Evolutionary conservation across 2,329 filamentous ascomycete genomes (phyloP).

Genomic region (Penicillium glabrum): DNA sequence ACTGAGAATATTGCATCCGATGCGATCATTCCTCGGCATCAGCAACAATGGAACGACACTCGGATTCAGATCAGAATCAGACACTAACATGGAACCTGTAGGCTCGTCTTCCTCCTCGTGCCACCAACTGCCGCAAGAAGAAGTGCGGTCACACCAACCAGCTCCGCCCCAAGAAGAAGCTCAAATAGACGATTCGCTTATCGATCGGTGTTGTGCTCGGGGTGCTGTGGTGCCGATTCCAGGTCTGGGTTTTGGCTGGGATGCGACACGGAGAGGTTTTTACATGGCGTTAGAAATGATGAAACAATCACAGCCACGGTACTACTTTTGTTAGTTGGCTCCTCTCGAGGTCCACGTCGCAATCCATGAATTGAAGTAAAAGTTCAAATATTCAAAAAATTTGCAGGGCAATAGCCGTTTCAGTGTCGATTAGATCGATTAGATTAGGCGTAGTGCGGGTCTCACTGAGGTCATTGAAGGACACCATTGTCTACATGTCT

Average conservation of each 20-base stretch:
- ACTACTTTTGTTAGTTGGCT: constrained; percentile 37
- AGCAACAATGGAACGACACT: background rate
- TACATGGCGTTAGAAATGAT: constrained; percentile 42
- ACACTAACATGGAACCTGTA: constrained; percentile 25
- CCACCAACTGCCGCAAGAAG: constrained; percentile 99
- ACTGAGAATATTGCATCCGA: background rate
- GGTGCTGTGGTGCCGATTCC: constrained; percentile 33
- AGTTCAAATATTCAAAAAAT: constrained; percentile 23
- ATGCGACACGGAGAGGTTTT: constrained; percentile 37
- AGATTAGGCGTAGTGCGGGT: background rate
- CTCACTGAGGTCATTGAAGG: background rate
- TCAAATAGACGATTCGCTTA: constrained; percentile 66
- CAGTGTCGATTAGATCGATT: background rate
- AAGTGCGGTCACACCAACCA: constrained; percentile 99
- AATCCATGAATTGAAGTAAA: constrained; percentile 40
- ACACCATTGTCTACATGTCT: background rate
- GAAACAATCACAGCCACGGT: constrained; percentile 38
- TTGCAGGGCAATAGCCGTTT: background rate
- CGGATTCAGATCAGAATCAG: background rate
- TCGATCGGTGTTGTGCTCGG: constrained; percentile 48
- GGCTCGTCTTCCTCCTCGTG: constrained; percentile 90
- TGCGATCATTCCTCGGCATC: background rate
- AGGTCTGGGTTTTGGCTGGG: constrained; percentile 32
- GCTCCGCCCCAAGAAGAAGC: constrained; percentile 99
- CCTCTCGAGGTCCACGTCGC: constrained; percentile 35